Percentiles rank a stretch among this genome's conserved stretches.
Conservation (phyloP, 2,329 filamentous ascomycete genomes). For the Fusarium protoensiforme region DNA sequence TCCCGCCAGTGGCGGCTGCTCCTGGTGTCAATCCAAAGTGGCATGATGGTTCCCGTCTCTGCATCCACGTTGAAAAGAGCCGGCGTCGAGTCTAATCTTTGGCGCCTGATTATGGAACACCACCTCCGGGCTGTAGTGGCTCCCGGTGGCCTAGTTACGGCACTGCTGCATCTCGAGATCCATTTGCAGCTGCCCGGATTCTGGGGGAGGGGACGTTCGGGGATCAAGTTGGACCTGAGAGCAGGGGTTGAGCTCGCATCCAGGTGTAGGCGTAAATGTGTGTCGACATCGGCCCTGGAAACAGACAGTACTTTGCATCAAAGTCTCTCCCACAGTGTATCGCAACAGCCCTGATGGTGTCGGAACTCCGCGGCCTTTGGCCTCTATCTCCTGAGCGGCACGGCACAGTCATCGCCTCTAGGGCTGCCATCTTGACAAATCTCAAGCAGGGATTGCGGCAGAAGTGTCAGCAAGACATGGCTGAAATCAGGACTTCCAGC, state of each 20-base stretch:
- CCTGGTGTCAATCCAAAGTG: slow-evolving; percentile 9
- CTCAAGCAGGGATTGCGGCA: slow-evolving; percentile 7
- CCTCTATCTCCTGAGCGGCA: not conserved
- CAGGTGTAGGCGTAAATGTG: not conserved
- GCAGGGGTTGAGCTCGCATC: slow-evolving; percentile 16
- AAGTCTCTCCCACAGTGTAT: slow-evolving; percentile 33
- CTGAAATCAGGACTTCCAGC: slow-evolving; percentile 3
- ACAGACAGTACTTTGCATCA: not conserved
- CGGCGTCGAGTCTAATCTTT: slow-evolving; percentile 1
- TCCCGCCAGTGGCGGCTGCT: slow-evolving; percentile 6
- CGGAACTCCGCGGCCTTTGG: not conserved
- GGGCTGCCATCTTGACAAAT: not conserved
- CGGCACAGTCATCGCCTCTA: not conserved
- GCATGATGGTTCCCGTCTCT: slow-evolving; percentile 1
- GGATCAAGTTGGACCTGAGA: slow-evolving; percentile 1
- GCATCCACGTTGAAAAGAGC: not conserved
- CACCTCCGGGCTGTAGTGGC: slow-evolving; percentile 22
- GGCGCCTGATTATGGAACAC: slow-evolving; percentile 23
- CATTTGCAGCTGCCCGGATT: slow-evolving; percentile 24
- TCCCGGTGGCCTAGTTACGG: slow-evolving; percentile 11
- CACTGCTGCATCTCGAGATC: slow-evolving; percentile 36
- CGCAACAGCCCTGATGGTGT: not conserved
- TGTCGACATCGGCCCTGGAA: not conserved
- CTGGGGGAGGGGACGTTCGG: slow-evolving; percentile 28
- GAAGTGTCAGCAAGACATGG: slow-evolving; percentile 23